Evolutionary conservation across 2,329 filamentous ascomycete species (phyloP).

Genomic region (Trichophyton mentagrophytes): DNA sequence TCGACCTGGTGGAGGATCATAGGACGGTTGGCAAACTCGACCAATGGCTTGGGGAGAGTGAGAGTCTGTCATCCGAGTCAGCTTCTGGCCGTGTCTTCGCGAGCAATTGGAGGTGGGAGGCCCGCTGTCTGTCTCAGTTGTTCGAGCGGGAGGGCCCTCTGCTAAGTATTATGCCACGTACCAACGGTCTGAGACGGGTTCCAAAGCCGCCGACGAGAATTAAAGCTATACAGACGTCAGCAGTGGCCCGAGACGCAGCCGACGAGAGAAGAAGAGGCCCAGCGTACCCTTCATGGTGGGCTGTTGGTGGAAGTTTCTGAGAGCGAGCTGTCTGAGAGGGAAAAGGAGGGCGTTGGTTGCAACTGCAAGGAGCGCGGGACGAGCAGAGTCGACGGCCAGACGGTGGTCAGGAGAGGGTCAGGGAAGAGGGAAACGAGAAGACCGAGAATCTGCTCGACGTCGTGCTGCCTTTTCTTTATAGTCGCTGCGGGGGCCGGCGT

Average conservation of each 20-base stretch:
- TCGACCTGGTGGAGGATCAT: slow-evolving; percentile 99
- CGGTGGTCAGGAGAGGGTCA: background rate
- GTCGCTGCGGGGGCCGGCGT: no score
- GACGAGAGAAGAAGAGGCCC: slow-evolving; percentile 3
- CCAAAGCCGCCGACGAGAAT: slow-evolving; percentile 99
- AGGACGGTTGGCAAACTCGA: slow-evolving; percentile 97
- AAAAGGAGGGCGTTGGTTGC: background rate
- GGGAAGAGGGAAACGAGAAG: background rate
- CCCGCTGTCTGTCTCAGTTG: background rate
- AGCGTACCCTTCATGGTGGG: slow-evolving; percentile 35
- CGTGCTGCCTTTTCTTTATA: background rate
- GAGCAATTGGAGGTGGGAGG: background rate
- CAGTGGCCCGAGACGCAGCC: slow-evolving; percentile 9
- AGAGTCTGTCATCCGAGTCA: slow-evolving; percentile 54
- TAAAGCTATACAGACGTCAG: slow-evolving; percentile 50
- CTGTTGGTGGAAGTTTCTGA: background rate
- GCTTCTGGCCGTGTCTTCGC: background rate
- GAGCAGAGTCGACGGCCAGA: background rate
- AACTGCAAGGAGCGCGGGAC: background rate
- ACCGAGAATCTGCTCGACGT: background rate
- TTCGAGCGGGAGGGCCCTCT: slow-evolving; percentile 3
- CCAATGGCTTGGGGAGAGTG: slow-evolving; percentile 90
- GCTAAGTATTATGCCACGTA: slow-evolving; percentile 38
- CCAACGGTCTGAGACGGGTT: slow-evolving; percentile 90
- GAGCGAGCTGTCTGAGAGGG: background rate